phyloP scores from a whole-genome alignment of 139 green algal genomes.

The Raphidocelis subcapitata region DNA sequence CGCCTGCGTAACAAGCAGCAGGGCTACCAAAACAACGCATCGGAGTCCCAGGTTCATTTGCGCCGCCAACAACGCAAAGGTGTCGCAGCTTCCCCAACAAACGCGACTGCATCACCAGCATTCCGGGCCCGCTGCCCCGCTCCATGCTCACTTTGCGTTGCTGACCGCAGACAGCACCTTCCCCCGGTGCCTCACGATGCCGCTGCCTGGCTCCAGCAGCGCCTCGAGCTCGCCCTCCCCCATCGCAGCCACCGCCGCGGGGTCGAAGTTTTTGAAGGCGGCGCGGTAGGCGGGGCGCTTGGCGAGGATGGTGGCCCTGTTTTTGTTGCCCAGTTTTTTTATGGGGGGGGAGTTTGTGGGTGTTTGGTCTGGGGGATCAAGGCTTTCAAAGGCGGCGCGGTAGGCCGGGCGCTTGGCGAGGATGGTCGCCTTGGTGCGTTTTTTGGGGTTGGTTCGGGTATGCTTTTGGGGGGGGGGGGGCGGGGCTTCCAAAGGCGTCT shows the following conservation, averaged over 20 bases:
- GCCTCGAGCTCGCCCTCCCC: constrained; percentile 13
- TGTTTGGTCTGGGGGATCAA: constrained; percentile 15
- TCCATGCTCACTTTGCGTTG: constrained; percentile 24
- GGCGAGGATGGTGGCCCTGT: constrained; percentile 33
- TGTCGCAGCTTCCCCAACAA: too few relatives aligned
- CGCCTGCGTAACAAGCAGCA: too few relatives aligned
- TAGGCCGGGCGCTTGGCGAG: constrained; percentile 28
- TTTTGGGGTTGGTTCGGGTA: too few relatives aligned
- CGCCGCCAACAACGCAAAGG: too few relatives aligned
- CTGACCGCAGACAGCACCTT: constrained; percentile 25
- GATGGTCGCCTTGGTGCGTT: constrained; percentile 37
- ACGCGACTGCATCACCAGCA: too few relatives aligned
- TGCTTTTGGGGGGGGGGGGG: too few relatives aligned
- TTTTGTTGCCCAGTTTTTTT: too few relatives aligned
- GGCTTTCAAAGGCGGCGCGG: constrained; percentile 31
- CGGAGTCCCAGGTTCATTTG: too few relatives aligned
- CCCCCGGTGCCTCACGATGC: constrained; percentile 26
- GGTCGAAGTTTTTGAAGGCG: constrained; percentile 34
- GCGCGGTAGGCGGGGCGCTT: constrained; percentile 24
- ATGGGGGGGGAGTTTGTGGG: too few relatives aligned
- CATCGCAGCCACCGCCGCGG: constrained; percentile 18
- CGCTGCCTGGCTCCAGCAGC: constrained; percentile 20
- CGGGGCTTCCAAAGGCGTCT: constrained; percentile 29
- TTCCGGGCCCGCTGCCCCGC: too few relatives aligned
- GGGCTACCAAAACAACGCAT: too few relatives aligned